Base-by-base conservation (phyloP, 1,284 basidiomycete species). In the Ceratobasidium sp. region DNA sequence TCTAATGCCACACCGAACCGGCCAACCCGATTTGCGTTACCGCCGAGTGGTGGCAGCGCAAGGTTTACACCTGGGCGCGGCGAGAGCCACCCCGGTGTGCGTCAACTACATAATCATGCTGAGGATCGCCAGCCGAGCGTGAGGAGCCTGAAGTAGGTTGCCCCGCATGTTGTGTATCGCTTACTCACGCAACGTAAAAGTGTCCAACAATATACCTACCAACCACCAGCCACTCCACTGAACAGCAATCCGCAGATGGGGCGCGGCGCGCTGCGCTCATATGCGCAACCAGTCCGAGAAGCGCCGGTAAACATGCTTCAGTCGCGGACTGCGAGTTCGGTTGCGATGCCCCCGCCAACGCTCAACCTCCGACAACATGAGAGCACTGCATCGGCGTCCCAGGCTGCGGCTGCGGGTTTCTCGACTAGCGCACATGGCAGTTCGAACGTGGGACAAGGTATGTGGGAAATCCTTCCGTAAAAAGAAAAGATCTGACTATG, bases 331-430 rank as follows among this genome's bases (percentile, higher is more conserved):
- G 49, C 34, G 13, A 42, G 60, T 27, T 20, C 60, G 34, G 49
- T 22, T 17, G 31, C 42, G 49, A 65, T 65, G 60, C 60, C 60
- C 12, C 60, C 60, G 7, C 60, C 58, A 35, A 12, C 35, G 47
- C 10, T 53, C 25, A 17, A 53, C 31, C 2, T 15, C 4, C 60
- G 35, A 53, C 42, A 27, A 8, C 20, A 27, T 32, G 40, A 42
- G 20, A 60, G 42, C 17, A 4, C 42, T n/a, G 35, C 49, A 27
- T 13, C 35, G 40, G 49, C 34, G 29, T n/a, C n/a, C n/a, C 47
- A 15, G 35, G 22, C 34, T 15, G 60, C 60, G 27, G 34, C 32
- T 25, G 15, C 60, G n/a, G 27, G 35, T 25, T 20, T 50, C n/a
- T n/a, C 43, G 29, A 13, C 47, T 20, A 25, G 32, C 22, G 25